Evolutionary conservation across 108 stramenopile species (phyloP), one percentile per base, ranked within the genome.

Genomic region (Hondaea fermentalgiana): DNA sequence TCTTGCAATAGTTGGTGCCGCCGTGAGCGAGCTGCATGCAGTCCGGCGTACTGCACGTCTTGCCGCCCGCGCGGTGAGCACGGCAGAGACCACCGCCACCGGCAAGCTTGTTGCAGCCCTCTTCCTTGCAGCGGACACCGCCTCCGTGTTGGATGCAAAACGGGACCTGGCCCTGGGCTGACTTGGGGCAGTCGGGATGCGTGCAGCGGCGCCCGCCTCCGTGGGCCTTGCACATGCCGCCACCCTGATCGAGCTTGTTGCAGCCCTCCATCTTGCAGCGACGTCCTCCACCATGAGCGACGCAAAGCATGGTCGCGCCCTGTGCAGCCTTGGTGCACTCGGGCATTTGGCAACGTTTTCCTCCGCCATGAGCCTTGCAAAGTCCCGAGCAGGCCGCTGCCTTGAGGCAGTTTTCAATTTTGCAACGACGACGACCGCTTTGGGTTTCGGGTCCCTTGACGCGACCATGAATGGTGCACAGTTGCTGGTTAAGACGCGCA

Each of bases 221-320:
- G 91, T 99, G 98, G 6, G 96, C 97, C 90, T 98, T 98, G 91
- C 98, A 99, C 90, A 97, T 97, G 45, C 76, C 76, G 28, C 76
- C 76, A 5, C 96, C 97, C 91, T 97, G 96, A 17, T 96, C 97
- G 87, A 95, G 96, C 89, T 97, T 97, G 42, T 87, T 72, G 88
- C 97, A 97, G 10, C 96, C 97, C 19, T 87, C 90, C 49, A 91
- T 90, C 91, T 96, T 95, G 87, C 96, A 97, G 71, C 93, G 91
- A 44, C 97, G 95, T 8, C 98, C 98, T 44, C 98, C 98, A 10
- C 98, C 98, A 90, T 99, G 98, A 6, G 97, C 97, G 91, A 99
- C 97, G 91, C 98, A 99, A 90, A 97, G 97, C 47, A 96, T 47
- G 23, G 55, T 71, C 23, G 23, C 44, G 5, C 96, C 97, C 91